These are phyloP conservation scores for Fusarium sp. DNA, from an alignment of 2,329 filamentous ascomycete genomes.

Conservation along the genomic window DNA sequence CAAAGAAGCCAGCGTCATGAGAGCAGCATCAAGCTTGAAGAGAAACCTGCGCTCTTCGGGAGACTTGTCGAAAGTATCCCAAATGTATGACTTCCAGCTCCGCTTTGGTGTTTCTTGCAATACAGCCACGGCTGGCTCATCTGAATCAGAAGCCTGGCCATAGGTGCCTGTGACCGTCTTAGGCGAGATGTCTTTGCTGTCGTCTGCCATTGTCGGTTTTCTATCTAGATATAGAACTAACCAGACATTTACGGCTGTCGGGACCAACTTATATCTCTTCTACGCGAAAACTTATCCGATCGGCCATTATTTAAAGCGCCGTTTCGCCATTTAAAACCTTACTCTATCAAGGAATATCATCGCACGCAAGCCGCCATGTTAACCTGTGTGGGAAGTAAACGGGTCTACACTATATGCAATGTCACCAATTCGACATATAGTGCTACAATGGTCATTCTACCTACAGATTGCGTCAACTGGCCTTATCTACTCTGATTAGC, in stretches of 20 bases:
- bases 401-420: fast-evolving
- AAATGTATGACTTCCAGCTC: slow-evolving; percentile 59
- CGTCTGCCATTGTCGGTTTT: neutral
- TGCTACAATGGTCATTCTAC: slow-evolving; percentile 5
- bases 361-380: neutral
- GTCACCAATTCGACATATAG: neutral
- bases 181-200: neutral
- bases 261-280: neutral
- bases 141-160: slow-evolving; percentile 5
- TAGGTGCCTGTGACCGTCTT: neutral
- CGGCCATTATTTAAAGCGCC: fast-evolving
- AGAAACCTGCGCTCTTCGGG: slow-evolving; percentile 56
- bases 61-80: slow-evolving; percentile 60
- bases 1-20: slow-evolving; percentile 52
- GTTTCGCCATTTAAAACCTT: neutral
- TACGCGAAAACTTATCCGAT: neutral
- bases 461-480: slow-evolving; percentile 23
- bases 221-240: too few species aligned
- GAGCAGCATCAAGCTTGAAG: slow-evolving; percentile 56
- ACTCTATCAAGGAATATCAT: neutral
- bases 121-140: neutral
- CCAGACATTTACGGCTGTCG: too few species aligned
- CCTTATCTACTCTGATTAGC: neutral
- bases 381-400: neutral
- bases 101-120: slow-evolving; percentile 22